A percentile compares a stretch with the other conserved stretches of the same genome.
Conservation (phyloP, 164 flowering plant species). For the Pachysandra terminalis region DNA sequence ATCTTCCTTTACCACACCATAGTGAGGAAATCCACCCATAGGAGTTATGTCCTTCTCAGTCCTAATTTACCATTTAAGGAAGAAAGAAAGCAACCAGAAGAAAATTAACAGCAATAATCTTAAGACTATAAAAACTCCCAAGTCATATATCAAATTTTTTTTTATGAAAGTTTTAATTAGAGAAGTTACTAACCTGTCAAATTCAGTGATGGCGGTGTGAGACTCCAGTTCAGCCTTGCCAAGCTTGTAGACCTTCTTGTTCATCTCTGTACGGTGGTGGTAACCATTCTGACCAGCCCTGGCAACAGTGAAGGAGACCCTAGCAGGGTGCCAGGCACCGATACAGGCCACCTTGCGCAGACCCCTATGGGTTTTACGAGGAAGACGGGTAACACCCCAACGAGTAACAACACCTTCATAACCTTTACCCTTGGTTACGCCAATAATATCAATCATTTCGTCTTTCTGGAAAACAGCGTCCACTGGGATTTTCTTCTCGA, state of each 20-base stretch:
- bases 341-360: conserved; percentile 80
- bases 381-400: conserved; percentile 86
- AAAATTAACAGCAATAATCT: background rate
- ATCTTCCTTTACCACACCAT: conserved; percentile 78
- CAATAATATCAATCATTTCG: conserved; percentile 82
- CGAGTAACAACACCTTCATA: conserved; percentile 88
- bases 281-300: conserved; percentile 88
- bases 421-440: conserved; percentile 84
- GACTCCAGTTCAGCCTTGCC: conserved; percentile 67
- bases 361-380: conserved; percentile 82
- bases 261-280: conserved; percentile 85
- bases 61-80: conserved; percentile 35
- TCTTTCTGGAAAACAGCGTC: conserved; percentile 84
- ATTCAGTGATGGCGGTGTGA: conserved; percentile 63
- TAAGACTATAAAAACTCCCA: too few relatives aligned
- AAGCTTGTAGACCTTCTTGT: conserved; percentile 80
- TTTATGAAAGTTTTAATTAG: background rate
- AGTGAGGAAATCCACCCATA: conserved; percentile 87
- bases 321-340: conserved; percentile 87
- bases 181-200: conserved; percentile 55
- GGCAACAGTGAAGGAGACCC: conserved; percentile 81
- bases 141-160: too few relatives aligned
- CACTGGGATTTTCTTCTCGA: conserved; percentile 73
- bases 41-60: conserved; percentile 86
- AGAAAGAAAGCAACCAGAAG: background rate